Percentiles rank a stretch among this genome's conserved stretches.
Conservation (phyloP, 2,329 filamentous ascomycete species). For the Colletotrichum navitas region DNA sequence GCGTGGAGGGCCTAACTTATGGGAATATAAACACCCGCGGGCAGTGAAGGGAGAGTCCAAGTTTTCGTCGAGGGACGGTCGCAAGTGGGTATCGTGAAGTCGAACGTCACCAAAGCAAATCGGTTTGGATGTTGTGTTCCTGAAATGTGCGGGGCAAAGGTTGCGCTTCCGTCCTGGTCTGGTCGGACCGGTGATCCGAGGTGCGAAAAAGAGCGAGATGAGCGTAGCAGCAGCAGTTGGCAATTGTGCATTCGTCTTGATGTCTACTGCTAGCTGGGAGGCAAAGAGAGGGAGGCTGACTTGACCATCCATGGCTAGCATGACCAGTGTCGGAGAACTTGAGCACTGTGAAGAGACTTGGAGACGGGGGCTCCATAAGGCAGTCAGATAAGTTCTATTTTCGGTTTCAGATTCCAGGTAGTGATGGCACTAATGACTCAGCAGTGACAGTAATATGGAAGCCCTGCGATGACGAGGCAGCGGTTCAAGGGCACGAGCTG, state of each 20-base stretch:
- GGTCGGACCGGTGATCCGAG: neutral
- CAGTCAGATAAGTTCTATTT: conserved; percentile 26
- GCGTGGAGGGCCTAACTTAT: neutral
- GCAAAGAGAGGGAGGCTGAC: conserved; percentile 19
- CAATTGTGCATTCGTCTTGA: conserved; percentile 9
- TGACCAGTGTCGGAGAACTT: neutral
- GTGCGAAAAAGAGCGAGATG: conserved; percentile 1
- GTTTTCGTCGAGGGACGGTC: neutral
- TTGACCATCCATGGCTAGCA: neutral
- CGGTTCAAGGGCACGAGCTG: neutral
- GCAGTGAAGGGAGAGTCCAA: neutral
- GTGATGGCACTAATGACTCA: neutral
- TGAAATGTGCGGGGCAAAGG: neutral
- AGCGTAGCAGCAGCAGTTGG: conserved; percentile 1
- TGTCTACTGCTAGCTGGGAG: neutral
- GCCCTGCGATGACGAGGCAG: neutral
- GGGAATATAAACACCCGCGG: neutral
- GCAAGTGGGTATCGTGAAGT: neutral
- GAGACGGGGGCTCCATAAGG: neutral
- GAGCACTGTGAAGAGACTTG: conserved; percentile 12
- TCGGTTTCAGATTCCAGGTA: conserved; percentile 10
- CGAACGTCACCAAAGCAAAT: conserved; percentile 1
- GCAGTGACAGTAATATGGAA: neutral
- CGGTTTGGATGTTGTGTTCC: neutral
- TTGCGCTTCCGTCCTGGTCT: conserved; percentile 11